Percentiles rank a stretch among this genome's conserved stretches.
phyloP scores from a whole-genome alignment of 106 monocot species.

The Xerophyta viscosa region DNA sequence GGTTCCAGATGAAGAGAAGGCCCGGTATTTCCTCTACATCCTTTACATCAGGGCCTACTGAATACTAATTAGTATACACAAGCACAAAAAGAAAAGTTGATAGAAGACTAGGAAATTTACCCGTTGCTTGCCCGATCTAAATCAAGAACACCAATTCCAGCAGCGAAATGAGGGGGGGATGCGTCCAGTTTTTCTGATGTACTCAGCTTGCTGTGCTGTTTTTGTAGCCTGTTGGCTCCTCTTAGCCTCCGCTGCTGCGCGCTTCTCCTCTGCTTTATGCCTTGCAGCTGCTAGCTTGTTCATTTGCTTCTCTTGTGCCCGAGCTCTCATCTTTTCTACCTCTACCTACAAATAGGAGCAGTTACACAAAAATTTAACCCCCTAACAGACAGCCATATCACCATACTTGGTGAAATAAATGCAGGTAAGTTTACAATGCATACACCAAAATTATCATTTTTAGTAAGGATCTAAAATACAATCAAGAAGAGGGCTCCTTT shows the following conservation, averaged over 20 bases:
- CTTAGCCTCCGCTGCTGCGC: constrained; percentile 40
- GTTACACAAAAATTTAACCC: too few relatives aligned
- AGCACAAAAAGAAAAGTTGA: constrained; percentile 2
- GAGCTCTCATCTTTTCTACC: constrained; percentile 49
- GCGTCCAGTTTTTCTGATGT: constrained; percentile 43
- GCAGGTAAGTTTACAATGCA: too few relatives aligned
- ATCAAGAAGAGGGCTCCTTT: too few relatives aligned
- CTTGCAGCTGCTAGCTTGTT: constrained; percentile 34
- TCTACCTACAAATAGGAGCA: constrained; percentile 43
- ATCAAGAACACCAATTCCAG: constrained; percentile 40
- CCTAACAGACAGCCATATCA: too few relatives aligned
- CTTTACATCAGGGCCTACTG: not conserved
- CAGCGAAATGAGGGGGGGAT: constrained; percentile 39
- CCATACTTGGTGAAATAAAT: too few relatives aligned
- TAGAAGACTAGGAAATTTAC: too few relatives aligned
- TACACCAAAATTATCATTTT: too few relatives aligned
- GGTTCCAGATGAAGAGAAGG: not conserved
- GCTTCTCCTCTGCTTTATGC: constrained; percentile 47
- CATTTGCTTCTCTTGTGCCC: constrained; percentile 48
- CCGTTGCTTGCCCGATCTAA: too few relatives aligned
- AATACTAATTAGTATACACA: not conserved
- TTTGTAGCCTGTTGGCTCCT: constrained; percentile 38
- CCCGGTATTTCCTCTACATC: not conserved
- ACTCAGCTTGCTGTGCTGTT: constrained; percentile 41
- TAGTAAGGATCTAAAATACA: too few relatives aligned